Percentiles rank a stretch among this genome's conserved stretches.
Evolutionary conservation across 352 stramenopile species (phyloP).

Genomic region (Phytophthora pisi): DNA sequence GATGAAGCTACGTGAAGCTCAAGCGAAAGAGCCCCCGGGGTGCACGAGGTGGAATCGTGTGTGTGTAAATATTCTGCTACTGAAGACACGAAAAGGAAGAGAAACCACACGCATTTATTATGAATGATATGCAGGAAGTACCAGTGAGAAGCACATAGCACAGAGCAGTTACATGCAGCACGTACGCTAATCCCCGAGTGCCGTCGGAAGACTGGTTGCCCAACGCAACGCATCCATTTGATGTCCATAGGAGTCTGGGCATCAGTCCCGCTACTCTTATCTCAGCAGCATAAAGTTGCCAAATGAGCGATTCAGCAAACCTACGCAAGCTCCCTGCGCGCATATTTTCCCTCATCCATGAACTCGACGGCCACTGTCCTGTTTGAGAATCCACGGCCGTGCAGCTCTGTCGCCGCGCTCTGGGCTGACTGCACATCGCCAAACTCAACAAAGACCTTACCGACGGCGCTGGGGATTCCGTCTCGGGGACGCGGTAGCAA

Average conservation of each 20-base stretch:
- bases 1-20: constrained; percentile 20
- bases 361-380: constrained; percentile 91
- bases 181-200: constrained; percentile 28
- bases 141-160: constrained; percentile 27
- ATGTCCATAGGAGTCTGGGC: background rate
- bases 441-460: constrained; percentile 96
- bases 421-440: constrained; percentile 78
- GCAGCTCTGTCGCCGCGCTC: constrained; percentile 86
- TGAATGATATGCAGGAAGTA: constrained; percentile 32
- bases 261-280: constrained; percentile 3
- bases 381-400: constrained; percentile 93
- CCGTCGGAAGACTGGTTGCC: constrained; percentile 11
- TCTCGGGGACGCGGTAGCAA: constrained; percentile 79
- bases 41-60: background rate
- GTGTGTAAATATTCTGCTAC: constrained; percentile 12
- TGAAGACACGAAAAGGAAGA: constrained; percentile 27
- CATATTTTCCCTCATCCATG: constrained; percentile 90
- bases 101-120: constrained; percentile 46
- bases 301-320: constrained; percentile 5
- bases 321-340: constrained; percentile 72
- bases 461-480: constrained; percentile 55
- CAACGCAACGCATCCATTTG: background rate
- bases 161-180: constrained; percentile 24
- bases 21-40: background rate
- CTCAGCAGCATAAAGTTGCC: constrained; percentile 12